Percentiles rank a stretch among this genome's conserved stretches.
These are phyloP conservation scores for Pythium rhizo-oryzae DNA, from an alignment of 352 stramenopile genomes.

Conservation along the genomic window DNA sequence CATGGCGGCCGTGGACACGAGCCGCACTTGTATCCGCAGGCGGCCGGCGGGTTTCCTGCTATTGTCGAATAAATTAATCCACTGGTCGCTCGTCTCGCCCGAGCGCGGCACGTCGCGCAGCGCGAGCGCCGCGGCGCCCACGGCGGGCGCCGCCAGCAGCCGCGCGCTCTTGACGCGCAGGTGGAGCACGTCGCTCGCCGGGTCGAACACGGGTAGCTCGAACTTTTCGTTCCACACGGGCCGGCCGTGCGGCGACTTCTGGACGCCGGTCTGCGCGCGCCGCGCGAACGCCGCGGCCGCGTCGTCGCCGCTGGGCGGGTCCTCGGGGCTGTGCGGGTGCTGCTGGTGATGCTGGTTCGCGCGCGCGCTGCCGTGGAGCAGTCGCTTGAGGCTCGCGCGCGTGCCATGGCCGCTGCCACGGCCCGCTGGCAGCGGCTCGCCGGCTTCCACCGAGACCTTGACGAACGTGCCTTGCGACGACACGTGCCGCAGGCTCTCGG, in stretches of 20 bases:
- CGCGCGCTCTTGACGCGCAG: constrained; percentile 74
- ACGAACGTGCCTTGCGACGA: constrained; percentile 76
- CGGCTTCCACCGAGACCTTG: constrained; percentile 64
- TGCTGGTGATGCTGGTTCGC: background rate
- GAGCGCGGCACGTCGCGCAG: constrained; percentile 43
- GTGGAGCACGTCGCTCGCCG: constrained; percentile 53
- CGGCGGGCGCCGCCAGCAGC: constrained; percentile 60
- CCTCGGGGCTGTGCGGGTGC: background rate
- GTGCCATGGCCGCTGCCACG: constrained; percentile 15
- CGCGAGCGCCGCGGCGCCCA: constrained; percentile 55
- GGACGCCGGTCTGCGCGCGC: constrained; percentile 64
- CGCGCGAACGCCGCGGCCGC: background rate
- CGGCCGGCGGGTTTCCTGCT: constrained; percentile 61
- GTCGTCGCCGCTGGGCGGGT: background rate
- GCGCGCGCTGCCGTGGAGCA: constrained; percentile 34
- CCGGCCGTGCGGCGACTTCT: constrained; percentile 51
- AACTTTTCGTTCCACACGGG: constrained; percentile 84
- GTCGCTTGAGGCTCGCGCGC: constrained; percentile 41
- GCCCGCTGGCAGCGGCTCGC: constrained; percentile 39
- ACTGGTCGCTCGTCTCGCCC: constrained; percentile 54
- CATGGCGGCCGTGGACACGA: constrained; percentile 15
- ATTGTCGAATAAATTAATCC: constrained; percentile 50
- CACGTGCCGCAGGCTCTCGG: constrained; percentile 60
- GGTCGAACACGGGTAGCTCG: constrained; percentile 57
- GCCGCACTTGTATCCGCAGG: constrained; percentile 68